Base-by-base conservation (phyloP, 495 filamentous ascomycete species). In the Aspergillus saccharolyticus region DNA sequence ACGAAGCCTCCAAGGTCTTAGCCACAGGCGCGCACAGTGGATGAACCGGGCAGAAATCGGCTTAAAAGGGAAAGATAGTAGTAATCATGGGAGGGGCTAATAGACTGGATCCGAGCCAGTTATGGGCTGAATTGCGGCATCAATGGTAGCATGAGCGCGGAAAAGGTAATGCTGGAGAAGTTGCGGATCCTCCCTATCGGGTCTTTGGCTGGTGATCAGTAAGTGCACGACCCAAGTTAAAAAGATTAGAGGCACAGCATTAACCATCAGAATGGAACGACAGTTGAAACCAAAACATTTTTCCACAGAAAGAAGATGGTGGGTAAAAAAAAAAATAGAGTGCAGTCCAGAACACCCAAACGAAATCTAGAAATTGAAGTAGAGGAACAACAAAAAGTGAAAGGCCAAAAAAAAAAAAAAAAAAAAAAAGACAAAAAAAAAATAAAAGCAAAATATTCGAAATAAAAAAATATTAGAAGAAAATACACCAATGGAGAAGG, bases 171-270 rank as follows among this genome's bases (percentile, higher is more conserved):
- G 51, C 47, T 50, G 22, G 47, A 28, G 51, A 33, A 48, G 50
- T 53, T 54, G 55, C 55, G 62, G 58, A 64, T 64, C 62, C 62
- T 58, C 59, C 42, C 54, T 63, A 63, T 57, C 57, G 61, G 45
- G 22, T 6, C 54, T 39, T 39, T 39, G 33, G n/a, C 21, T 45
- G 52, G n/a, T 44, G 43, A 58, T 58, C 28, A 54, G 56, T 63
- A 45, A 53, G 48, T 59, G 42, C 42, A 53, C 42, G 10, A 46
- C 57, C 44, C 51, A 56, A 51, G 33, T 54, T 52, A 56, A 44
- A 50, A 42, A 49, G n/a, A n/a, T n/a, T 30, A 57, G 20, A 50
- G 47, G 24, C 4, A 51, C 30, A 46, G 18, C 21, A 54, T 44
- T 28, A 54, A 45, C 39, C 45, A 45, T 46, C 45, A 28, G 25